Percentiles rank a stretch among this genome's conserved stretches.
Conservation (phyloP, 148 eudicot genomes). For the Silene uniflora region DNA sequence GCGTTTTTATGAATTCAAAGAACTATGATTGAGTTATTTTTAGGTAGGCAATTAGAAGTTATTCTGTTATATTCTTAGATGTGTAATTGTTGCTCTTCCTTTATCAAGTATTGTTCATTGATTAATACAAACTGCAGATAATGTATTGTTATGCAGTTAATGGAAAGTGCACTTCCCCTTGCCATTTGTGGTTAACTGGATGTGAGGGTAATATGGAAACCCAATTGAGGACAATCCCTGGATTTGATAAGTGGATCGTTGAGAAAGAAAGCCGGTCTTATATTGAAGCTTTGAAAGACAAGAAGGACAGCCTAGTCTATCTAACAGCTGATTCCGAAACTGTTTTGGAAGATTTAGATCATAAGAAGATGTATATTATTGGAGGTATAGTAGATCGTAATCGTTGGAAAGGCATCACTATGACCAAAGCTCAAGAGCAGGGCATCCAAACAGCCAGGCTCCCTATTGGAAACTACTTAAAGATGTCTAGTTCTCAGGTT, state of each 20-base stretch:
- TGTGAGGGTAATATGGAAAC: conserved; percentile 63
- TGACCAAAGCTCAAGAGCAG: conserved; percentile 86
- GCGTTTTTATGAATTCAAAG: too few relatives aligned
- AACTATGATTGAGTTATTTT: too few relatives aligned
- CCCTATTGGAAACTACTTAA: conserved; percentile 78
- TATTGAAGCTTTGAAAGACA: conserved; percentile 61
- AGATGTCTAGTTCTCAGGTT: conserved; percentile 92
- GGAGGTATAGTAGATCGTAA: conserved; percentile 97
- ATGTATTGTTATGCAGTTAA: conserved; percentile 91
- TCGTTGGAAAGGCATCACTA: conserved; percentile 88
- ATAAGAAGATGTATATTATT: conserved; percentile 63
- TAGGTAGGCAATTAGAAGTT: not conserved
- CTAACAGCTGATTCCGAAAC: conserved; percentile 90
- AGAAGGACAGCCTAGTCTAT: conserved; percentile 75
- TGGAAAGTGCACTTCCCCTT: conserved; percentile 55
- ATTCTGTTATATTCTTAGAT: not conserved
- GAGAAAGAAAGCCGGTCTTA: conserved; percentile 70
- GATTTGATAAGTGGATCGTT: conserved; percentile 81
- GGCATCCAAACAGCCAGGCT: conserved; percentile 86
- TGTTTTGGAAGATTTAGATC: conserved; percentile 62
- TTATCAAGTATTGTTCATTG: not conserved
- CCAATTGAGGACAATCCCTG: conserved; percentile 61
- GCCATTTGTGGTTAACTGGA: conserved; percentile 89
- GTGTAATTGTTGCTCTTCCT: not conserved
- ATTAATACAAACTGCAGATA: conserved; percentile 45